A percentile compares a stretch with the other conserved stretches of the same genome.
These are phyloP conservation scores for Heteromeles arbutifolia DNA, from an alignment of 306 rosid genomes.

Conservation along the genomic window DNA sequence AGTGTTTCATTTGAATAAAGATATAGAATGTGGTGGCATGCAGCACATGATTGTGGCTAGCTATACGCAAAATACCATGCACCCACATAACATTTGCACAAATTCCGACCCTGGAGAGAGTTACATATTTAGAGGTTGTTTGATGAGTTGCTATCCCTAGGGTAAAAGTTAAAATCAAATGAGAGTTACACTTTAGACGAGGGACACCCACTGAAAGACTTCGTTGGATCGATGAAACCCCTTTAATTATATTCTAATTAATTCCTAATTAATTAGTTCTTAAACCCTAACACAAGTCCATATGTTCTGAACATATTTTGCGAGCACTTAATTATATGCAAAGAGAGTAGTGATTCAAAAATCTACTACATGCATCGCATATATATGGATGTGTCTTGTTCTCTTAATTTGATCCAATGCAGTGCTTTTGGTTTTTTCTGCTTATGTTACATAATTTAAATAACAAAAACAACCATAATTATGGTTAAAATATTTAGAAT, in stretches of 20 bases:
- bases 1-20: too few species aligned
- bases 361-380: neutral
- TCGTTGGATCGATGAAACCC: neutral
- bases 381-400: neutral
- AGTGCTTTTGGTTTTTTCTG: neutral
- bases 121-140: constrained; percentile 1
- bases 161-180: neutral
- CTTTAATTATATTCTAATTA: neutral
- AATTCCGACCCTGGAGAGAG: neutral
- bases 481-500: too few species aligned
- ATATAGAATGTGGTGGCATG: neutral
- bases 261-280: neutral
- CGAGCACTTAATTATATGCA: neutral
- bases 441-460: neutral
- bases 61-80: neutral
- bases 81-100: neutral
- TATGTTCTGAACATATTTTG: neutral
- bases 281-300: neutral
- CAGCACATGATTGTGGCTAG: neutral
- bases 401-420: neutral
- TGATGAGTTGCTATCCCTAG: neutral
- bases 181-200: neutral
- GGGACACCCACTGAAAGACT: neutral
- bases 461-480: too few species aligned
- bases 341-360: neutral